Evolutionary conservation across 2,329 filamentous ascomycete genomes (phyloP).

Genomic region (Teratosphaeria gauchensis): DNA sequence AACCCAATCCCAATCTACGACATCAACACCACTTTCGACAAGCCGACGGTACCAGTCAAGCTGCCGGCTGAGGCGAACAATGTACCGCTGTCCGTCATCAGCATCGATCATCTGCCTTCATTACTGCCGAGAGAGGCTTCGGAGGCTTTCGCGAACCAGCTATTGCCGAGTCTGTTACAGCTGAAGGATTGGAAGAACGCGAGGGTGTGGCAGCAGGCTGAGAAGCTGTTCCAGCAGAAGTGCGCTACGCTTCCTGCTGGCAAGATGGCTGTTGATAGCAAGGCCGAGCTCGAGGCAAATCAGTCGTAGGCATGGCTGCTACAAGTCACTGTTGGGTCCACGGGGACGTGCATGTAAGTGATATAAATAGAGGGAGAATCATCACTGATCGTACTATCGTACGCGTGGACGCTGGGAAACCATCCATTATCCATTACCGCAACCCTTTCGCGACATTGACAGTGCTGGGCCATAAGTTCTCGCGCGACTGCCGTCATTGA

Average conservation of each 20-base stretch:
- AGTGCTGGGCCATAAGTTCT: no score
- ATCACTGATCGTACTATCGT: background rate
- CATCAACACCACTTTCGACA: constrained; percentile 75
- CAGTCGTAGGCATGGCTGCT: constrained; percentile 5
- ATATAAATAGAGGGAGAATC: background rate
- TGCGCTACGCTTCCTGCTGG: constrained; percentile 55
- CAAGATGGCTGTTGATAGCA: constrained; percentile 4
- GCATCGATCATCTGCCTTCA: constrained; percentile 75
- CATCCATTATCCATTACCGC: no score
- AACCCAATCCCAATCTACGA: constrained; percentile 73
- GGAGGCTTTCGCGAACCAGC: constrained; percentile 70
- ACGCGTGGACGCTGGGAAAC: background rate
- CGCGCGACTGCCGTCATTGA: no score
- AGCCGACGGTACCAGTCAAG: constrained; percentile 72
- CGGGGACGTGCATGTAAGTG: background rate
- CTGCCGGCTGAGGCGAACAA: constrained; percentile 43
- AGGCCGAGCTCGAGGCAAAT: constrained; percentile 5
- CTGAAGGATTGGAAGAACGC: constrained; percentile 65
- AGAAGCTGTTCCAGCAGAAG: constrained; percentile 78
- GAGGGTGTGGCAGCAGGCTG: constrained; percentile 74
- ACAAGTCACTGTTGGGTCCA: background rate
- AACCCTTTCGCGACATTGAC: no score
- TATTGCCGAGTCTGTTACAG: constrained; percentile 67
- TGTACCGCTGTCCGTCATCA: constrained; percentile 65
- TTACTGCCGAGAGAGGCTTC: constrained; percentile 78